Evolutionary conservation across 2,329 filamentous ascomycete genomes (phyloP), one percentile per base, ranked within the genome.

Genomic region (Mycocentrospora acerina): DNA sequence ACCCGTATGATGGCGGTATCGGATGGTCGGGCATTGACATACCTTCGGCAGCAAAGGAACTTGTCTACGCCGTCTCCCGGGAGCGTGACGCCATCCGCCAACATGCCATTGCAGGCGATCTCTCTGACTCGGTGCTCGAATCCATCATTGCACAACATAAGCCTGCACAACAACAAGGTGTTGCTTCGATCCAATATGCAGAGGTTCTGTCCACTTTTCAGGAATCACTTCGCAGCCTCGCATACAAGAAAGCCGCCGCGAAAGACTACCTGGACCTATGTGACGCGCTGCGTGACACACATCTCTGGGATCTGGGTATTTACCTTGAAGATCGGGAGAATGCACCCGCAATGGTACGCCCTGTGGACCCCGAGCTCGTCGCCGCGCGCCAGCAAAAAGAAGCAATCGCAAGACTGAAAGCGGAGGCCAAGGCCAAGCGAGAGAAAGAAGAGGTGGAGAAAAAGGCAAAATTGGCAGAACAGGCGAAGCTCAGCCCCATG

Each of bases 261-360:
- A 88, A 89, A 60, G 79, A 85, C 3, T 82, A 93, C 25, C 80
- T 96, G 2, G 68, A 75, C 0, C 78, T 95, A 31, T 93, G 86
- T 51, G 91, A 66, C 32, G 50, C 55, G 13, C 80, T 96, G 29
- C 86, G 90, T 35, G 88, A 96, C 63, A 76, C 81, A 8, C 82
- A 90, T 40, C 80, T 96, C 9, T 90, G 87, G 56, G 83, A 90
- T 41, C 72, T 94, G 0, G 88, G 85, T 25, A 85, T 96, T 41
- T 94, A 94, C 59, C 81, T 96, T 1, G 90, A 96, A 60, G 90
- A 96, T 58, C 81, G 88, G 33, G 77, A 81, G 69, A 47, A 72
- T 71, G n/a, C 79, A 78, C 60, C 84, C 81, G 88, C 89, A 1
- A 76, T 95, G 22, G 84, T 95, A 45, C 78, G 82, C 13, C 82